These are phyloP conservation scores for Spatholobus suberectus DNA, from an alignment of 306 rosid genomes.

Conservation along the genomic window DNA sequence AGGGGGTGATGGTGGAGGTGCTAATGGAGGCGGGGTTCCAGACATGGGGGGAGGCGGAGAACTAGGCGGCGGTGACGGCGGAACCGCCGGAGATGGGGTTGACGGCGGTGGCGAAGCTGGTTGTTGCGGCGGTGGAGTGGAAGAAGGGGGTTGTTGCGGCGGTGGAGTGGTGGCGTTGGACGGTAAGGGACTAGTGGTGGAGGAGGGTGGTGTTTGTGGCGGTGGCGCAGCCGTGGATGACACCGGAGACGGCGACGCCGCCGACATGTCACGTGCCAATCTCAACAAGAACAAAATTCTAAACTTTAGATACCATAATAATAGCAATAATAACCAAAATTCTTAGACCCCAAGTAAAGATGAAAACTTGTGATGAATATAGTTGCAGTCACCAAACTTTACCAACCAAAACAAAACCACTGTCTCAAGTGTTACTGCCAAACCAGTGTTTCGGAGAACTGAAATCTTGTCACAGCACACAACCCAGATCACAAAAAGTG, in stretches of 20 bases:
- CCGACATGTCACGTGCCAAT: constrained; percentile 59
- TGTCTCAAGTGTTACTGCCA: background rate
- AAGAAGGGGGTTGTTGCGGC: background rate
- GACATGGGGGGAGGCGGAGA: constrained; percentile 48
- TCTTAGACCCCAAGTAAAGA: background rate
- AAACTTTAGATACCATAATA: constrained; percentile 1
- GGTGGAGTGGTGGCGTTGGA: constrained; percentile 34
- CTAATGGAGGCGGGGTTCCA: background rate
- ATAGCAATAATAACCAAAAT: background rate
- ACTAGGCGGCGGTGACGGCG: constrained; percentile 34
- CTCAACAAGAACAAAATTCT: constrained; percentile 3
- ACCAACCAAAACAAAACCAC: constrained; percentile 16
- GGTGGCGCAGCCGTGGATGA: constrained; percentile 53
- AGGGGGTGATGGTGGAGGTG: constrained; percentile 46
- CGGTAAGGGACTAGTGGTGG: constrained; percentile 11
- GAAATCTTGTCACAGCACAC: background rate
- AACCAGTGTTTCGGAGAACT: too few species aligned
- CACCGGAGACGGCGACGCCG: constrained; percentile 69
- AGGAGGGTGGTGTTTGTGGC: constrained; percentile 25
- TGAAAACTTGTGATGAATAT: constrained; percentile 35
- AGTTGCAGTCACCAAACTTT: constrained; percentile 31
- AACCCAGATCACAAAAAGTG: constrained; percentile 1
- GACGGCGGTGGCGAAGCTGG: constrained; percentile 49
- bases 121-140: constrained; percentile 39
- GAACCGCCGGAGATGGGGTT: constrained; percentile 39